These are phyloP conservation scores for Sphaerosporella brunnea DNA, from an alignment of 495 filamentous ascomycete genomes.

Conservation along the genomic window DNA sequence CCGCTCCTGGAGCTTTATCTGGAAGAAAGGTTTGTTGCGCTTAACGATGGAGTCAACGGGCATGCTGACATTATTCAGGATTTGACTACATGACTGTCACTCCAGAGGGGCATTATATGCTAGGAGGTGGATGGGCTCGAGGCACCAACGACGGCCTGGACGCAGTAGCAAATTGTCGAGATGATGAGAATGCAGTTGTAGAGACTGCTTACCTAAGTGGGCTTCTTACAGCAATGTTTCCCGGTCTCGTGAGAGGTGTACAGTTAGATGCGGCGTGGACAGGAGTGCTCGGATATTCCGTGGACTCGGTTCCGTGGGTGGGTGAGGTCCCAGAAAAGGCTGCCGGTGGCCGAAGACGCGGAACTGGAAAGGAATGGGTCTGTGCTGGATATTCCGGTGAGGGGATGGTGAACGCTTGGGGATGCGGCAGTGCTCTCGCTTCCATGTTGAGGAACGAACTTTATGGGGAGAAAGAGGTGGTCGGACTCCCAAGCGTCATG, in stretches of 20 bases:
- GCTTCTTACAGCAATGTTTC: constrained; percentile 19
- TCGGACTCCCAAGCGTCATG: constrained; percentile 28
- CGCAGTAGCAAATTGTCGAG: constrained; percentile 27
- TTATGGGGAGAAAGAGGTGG: constrained; percentile 7
- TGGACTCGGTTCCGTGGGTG: constrained; percentile 33
- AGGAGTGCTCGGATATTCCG: constrained; percentile 32
- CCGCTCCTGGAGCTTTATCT: constrained; percentile 27
- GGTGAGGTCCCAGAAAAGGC: constrained; percentile 27
- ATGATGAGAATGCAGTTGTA: constrained; percentile 22
- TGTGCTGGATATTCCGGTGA: constrained; percentile 33
- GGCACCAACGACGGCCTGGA: constrained; percentile 21
- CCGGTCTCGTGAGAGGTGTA: neutral
- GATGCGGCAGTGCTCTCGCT: constrained; percentile 30
- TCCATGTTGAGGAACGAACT: constrained; percentile 27
- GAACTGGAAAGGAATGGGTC: constrained; percentile 30
- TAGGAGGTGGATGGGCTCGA: constrained; percentile 28
- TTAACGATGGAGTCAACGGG: neutral
- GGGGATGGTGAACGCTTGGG: constrained; percentile 35
- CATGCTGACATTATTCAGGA: neutral
- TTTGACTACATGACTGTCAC: constrained; percentile 17
- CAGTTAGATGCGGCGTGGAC: constrained; percentile 27
- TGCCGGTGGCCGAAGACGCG: constrained; percentile 14
- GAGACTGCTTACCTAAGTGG: constrained; percentile 20
- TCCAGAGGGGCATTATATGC: constrained; percentile 26
- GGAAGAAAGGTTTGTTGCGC: constrained; percentile 15